phyloP scores from a whole-genome alignment of 108 stramenopile genomes.

The Nannochloropsis oceanica region DNA sequence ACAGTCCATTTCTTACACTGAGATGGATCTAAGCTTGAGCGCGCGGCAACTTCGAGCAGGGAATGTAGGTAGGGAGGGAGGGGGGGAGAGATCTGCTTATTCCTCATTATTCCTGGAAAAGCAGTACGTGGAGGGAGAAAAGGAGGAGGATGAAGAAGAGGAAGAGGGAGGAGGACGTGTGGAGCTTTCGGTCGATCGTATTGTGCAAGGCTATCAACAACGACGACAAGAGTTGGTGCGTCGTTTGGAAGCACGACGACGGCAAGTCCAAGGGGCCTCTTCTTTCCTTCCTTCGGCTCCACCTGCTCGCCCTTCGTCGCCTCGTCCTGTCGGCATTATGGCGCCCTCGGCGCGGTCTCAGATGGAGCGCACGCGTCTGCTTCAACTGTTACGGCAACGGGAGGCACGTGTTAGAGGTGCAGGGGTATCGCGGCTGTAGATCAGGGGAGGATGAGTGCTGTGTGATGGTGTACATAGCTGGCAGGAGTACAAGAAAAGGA shows the following conservation, averaged over 20 bases:
- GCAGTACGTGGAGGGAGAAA: neutral
- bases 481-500: too few species aligned
- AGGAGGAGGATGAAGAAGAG: neutral
- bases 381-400: neutral
- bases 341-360: neutral
- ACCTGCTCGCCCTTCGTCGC: neutral
- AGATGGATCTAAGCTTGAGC: neutral
- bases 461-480: too few species aligned
- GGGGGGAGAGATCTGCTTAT: neutral
- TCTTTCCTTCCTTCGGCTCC: neutral
- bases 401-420: neutral
- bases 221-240: neutral
- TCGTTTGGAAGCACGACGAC: neutral
- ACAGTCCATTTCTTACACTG: neutral
- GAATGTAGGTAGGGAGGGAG: neutral
- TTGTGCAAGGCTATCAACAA: neutral
- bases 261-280: neutral
- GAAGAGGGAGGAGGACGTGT: neutral
- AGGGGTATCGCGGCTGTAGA: too few species aligned
- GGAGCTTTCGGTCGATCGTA: neutral
- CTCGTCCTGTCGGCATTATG: neutral
- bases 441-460: too few species aligned
- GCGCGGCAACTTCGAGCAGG: neutral
- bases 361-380: neutral
- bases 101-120: neutral